Base-by-base conservation (phyloP, 306 rosid species). In the Gillenia trifoliata region DNA sequence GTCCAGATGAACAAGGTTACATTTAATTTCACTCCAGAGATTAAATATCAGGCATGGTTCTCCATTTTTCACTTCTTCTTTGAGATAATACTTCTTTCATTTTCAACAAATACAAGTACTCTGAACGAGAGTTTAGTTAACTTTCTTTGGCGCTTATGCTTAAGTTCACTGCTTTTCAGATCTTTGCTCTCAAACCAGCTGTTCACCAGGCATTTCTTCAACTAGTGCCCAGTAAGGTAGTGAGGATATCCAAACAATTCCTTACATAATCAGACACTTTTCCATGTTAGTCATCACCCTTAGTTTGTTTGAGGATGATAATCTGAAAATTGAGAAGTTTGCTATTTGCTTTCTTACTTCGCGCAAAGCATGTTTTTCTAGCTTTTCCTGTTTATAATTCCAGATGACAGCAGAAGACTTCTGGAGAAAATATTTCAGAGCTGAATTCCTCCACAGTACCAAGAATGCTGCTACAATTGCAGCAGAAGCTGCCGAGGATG, bases 401-500 rank as follows among this genome's bases (percentile, higher is more conserved):
- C 82, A 94, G 97, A 88, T 94, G 95, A 87, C 86, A 8, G 97
- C 90, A 85, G 90, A 87, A 73, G 96, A 94, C 82, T 94, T 94
- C 76, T 94, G 96, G 97, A 90, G 87, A 45, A 94, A 94, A 84
- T 94, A 94, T 85, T 94, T 88, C 70, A 86, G 90, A 83, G 99
- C 99, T 19, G 99, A 94, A 78, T 94, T 87, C 81, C 91, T 94
- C 68, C 96, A 91, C 65, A 90, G 92, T 70, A 88, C 92, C 66
- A 94, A 79, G 86, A 94, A 90, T 86, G 78, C 84, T 67, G 77
- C 85, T 73, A 91, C 97, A 49, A 97, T 96, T 36, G 97, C 95
- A 55, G 99, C 99, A 33, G 97, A 94, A 86, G 99, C 97, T 83
- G 99, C 97, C 71, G 99, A 94, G 87, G 99, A 94, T 52, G 99